phyloP scores from a whole-genome alignment of 2,329 filamentous ascomycete species.

The Penicillium sclerotiorum region DNA sequence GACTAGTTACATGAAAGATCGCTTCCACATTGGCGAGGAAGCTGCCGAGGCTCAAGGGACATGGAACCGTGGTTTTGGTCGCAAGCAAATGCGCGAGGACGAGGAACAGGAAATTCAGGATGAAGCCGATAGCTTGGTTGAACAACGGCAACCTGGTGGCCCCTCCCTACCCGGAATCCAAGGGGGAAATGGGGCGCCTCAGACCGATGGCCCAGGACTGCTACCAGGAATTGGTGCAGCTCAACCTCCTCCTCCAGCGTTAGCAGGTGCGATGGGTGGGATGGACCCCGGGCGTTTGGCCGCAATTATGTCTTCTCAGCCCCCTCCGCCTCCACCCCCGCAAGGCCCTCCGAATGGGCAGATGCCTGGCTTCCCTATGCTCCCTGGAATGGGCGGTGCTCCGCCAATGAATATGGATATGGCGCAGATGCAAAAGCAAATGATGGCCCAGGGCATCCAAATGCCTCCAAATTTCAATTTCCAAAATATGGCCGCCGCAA shows the following conservation, averaged over 20 bases:
- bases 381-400: constrained; percentile 52
- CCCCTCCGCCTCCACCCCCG: constrained; percentile 31
- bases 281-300: constrained; percentile 50
- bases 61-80: constrained; percentile 78
- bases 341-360: constrained; percentile 20
- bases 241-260: constrained; percentile 38
- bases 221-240: constrained; percentile 54
- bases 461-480: constrained; percentile 40
- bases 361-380: constrained; percentile 41
- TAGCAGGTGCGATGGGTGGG: constrained; percentile 47
- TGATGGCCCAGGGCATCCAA: constrained; percentile 37
- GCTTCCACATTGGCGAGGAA: constrained; percentile 92
- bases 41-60: constrained; percentile 95
- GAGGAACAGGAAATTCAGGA: constrained; percentile 94
- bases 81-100: constrained; percentile 81
- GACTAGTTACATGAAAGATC: constrained; percentile 79
- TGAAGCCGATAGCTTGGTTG: constrained; percentile 87
- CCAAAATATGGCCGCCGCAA: constrained; percentile 42
- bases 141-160: constrained; percentile 78
- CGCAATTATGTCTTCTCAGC: constrained; percentile 51
- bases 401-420: constrained; percentile 47
- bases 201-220: constrained; percentile 48
- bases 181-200: constrained; percentile 54
- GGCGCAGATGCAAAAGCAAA: constrained; percentile 42
- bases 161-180: constrained; percentile 55